Percentiles rank a stretch among this genome's conserved stretches.
Evolutionary conservation across 768 basidiomycete genomes (phyloP).

Genomic region (Termitomyces sp.): DNA sequence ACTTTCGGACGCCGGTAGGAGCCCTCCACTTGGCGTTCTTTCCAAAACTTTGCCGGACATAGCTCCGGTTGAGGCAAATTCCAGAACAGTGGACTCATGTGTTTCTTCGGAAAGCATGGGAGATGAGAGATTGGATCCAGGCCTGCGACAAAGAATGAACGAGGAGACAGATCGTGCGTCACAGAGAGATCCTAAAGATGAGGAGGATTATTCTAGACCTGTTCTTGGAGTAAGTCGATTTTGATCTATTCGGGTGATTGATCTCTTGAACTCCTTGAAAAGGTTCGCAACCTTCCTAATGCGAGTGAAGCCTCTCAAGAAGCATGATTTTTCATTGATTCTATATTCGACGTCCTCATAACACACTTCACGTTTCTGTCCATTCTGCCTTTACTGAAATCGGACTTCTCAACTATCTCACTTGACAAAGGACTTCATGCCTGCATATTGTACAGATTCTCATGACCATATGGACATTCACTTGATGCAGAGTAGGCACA

Average conservation of each 20-base stretch:
- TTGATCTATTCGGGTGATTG: background rate
- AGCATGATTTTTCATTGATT: slow-evolving; percentile 10
- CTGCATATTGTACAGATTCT: slow-evolving; percentile 4
- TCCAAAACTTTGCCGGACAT: slow-evolving; percentile 10
- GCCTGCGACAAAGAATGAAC: slow-evolving; percentile 29
- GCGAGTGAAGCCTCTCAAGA: slow-evolving; percentile 26
- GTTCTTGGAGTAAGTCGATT: slow-evolving; percentile 44
- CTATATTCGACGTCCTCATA: background rate
- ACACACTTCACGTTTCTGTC: background rate
- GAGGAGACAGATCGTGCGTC: slow-evolving; percentile 21
- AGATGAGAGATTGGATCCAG: slow-evolving; percentile 43
- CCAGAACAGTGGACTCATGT: slow-evolving; percentile 21
- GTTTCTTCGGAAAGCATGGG: slow-evolving; percentile 25
- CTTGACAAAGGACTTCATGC: slow-evolving; percentile 4
- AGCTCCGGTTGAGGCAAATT: slow-evolving; percentile 10
- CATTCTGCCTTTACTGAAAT: background rate
- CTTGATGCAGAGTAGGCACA: slow-evolving; percentile 6
- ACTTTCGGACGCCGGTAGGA: slow-evolving; percentile 16
- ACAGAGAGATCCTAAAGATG: slow-evolving; percentile 34
- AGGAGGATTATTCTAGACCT: slow-evolving; percentile 50
- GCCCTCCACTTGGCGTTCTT: slow-evolving; percentile 8
- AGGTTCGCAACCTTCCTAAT: slow-evolving; percentile 52
- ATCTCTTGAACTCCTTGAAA: background rate
- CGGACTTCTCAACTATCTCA: slow-evolving; percentile 7
- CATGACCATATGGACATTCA: slow-evolving; percentile 7